Percentiles rank a stretch among this genome's conserved stretches.
phyloP scores from a whole-genome alignment of 106 monocot species.

The Alisma plantagoaquatica region DNA sequence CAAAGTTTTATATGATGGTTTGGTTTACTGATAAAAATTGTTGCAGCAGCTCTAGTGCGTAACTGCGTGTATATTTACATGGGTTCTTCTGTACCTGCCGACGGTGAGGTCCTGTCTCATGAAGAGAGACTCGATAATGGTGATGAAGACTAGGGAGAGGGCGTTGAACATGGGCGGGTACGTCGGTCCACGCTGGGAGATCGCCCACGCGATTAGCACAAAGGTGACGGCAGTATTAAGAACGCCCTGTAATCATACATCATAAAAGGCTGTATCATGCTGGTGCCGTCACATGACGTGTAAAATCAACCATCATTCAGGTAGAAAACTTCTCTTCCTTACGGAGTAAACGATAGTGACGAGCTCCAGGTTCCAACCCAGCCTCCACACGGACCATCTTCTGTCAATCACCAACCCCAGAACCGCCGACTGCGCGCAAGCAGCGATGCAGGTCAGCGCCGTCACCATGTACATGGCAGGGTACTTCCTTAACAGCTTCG shows the following conservation, averaged over 20 bases:
- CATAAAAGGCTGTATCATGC: neutral
- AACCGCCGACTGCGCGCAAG: constrained; percentile 25
- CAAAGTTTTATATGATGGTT: neutral
- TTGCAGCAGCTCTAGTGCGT: neutral
- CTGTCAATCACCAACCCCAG: constrained; percentile 28
- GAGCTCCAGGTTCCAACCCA: constrained; percentile 27
- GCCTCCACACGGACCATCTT: constrained; percentile 18
- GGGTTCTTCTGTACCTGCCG: constrained; percentile 21
- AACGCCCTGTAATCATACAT: constrained; percentile 23
- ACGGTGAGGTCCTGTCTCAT: constrained; percentile 32
- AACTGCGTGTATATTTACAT: neutral
- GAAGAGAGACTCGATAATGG: constrained; percentile 22
- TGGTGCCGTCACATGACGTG: neutral
- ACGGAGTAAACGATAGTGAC: constrained; percentile 30
- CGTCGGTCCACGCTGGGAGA: constrained; percentile 26
- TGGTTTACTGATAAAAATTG: neutral
- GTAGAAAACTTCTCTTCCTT: neutral
- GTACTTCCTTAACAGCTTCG: constrained; percentile 29
- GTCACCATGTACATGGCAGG: constrained; percentile 51
- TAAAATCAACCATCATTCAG: neutral
- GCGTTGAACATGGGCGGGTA: constrained; percentile 57
- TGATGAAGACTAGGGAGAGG: constrained; percentile 31
- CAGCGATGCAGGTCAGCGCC: constrained; percentile 33
- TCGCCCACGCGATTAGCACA: constrained; percentile 30
- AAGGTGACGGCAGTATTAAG: constrained; percentile 34